phyloP scores from a whole-genome alignment of 768 basidiomycete genomes.

The Pleurotus cornucopiae region DNA sequence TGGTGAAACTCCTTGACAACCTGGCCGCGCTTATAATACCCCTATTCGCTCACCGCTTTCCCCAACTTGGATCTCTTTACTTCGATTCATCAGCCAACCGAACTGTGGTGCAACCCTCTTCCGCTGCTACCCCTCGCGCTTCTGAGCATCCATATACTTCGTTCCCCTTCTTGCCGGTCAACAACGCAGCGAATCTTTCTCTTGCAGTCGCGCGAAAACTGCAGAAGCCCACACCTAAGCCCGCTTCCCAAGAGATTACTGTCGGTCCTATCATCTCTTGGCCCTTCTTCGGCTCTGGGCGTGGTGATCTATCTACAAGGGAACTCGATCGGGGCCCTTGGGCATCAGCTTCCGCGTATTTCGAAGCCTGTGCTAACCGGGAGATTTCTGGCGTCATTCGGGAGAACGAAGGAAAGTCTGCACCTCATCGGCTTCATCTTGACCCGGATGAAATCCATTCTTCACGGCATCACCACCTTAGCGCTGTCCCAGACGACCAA shows the following conservation, averaged over 20 bases:
- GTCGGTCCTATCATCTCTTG: constrained; percentile 84
- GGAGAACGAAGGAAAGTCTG: constrained; percentile 75
- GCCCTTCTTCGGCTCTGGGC: constrained; percentile 85
- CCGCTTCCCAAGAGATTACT: constrained; percentile 36
- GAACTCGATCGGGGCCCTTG: constrained; percentile 84
- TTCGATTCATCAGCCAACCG: constrained; percentile 39
- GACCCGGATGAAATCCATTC: constrained; percentile 75
- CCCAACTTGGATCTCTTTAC: constrained; percentile 73
- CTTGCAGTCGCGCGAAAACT: constrained; percentile 16
- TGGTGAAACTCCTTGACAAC: constrained; percentile 63
- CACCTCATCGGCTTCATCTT: constrained; percentile 73
- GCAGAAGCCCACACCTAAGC: constrained; percentile 15
- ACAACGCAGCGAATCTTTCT: constrained; percentile 27
- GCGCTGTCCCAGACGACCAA: constrained; percentile 66
- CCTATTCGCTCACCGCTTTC: constrained; percentile 74
- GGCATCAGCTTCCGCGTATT: constrained; percentile 54
- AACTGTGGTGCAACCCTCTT: constrained; percentile 23
- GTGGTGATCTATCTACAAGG: constrained; percentile 62
- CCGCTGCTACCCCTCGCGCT: constrained; percentile 41
- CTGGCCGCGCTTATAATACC: constrained; percentile 66
- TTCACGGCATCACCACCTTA: constrained; percentile 65
- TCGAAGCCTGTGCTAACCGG: constrained; percentile 62
- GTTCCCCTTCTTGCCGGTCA: constrained; percentile 40
- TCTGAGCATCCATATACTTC: constrained; percentile 32
- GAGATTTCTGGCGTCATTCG: constrained; percentile 70